Percentiles rank a stretch among this genome's conserved stretches.
Conservation (phyloP, 495 filamentous ascomycete species). For the Neurospora cerealis region DNA sequence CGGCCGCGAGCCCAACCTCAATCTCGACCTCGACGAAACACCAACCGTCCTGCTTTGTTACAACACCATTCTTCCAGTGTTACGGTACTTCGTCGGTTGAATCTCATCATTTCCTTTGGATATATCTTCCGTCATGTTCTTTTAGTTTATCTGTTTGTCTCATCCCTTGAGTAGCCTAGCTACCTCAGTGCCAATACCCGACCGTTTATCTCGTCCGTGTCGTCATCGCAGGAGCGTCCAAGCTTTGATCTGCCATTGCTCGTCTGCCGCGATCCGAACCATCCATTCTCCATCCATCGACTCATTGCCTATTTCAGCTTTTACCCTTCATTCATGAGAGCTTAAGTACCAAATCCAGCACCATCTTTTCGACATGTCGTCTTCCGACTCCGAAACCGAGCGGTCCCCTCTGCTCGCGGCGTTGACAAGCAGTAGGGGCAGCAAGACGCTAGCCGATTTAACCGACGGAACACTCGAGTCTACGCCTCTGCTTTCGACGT, state of each 20-base stretch:
- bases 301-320: neutral
- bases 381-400: neutral
- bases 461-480: constrained; percentile 31
- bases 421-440: neutral
- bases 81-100: neutral
- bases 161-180: neutral
- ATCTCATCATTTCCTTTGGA: neutral
- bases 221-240: neutral
- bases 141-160: neutral
- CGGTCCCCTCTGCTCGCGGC: neutral
- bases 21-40: neutral
- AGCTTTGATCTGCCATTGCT: neutral
- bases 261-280: neutral
- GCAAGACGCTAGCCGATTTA: neutral
- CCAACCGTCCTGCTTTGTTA: neutral
- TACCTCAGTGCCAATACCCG: neutral
- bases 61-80: neutral
- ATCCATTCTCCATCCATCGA: neutral
- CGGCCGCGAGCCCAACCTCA: neutral
- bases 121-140: neutral
- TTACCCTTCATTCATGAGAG: neutral
- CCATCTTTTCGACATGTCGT: neutral
- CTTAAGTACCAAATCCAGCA: neutral
- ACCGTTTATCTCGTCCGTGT: neutral
- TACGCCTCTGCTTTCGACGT: constrained; percentile 43